Percentiles rank a stretch among this genome's conserved stretches.
Conservation (phyloP, 2,329 filamentous ascomycete genomes). For the Botryotinia narcissicola region DNA sequence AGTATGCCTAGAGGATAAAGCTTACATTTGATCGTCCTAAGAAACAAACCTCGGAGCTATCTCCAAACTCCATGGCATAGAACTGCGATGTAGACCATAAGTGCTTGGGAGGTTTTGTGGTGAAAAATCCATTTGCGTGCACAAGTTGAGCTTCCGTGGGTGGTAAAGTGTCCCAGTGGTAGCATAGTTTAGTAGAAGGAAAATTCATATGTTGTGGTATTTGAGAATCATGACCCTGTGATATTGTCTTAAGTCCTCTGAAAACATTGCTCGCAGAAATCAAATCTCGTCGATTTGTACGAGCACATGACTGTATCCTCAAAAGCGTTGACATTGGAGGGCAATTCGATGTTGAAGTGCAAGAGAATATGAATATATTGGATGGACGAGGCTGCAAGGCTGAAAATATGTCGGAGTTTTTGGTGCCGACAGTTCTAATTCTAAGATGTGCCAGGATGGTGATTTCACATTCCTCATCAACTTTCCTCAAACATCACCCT, state of each 20-base stretch:
- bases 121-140: constrained; percentile 48
- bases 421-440: not conserved
- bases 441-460: not conserved
- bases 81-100: constrained; percentile 61
- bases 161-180: constrained; percentile 51
- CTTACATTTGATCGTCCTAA: constrained; percentile 63
- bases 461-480: not conserved
- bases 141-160: constrained; percentile 45
- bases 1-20: not conserved
- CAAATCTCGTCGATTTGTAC: not conserved
- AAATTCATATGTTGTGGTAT: constrained; percentile 15
- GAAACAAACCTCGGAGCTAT: constrained; percentile 47
- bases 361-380: not conserved
- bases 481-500: not conserved
- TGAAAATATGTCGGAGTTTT: constrained; percentile 12
- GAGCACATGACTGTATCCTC: constrained; percentile 21
- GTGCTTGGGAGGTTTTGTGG: constrained; percentile 48
- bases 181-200: constrained; percentile 36
- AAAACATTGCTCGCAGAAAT: not conserved
- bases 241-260: constrained; percentile 10
- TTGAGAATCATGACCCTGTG: constrained; percentile 8
- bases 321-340: constrained; percentile 20
- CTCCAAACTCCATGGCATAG: constrained; percentile 52
- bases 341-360: not conserved
- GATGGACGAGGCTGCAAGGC: constrained; percentile 8